phyloP scores from a whole-genome alignment of 352 stramenopile species.

The Phytopythium sindhum region DNA sequence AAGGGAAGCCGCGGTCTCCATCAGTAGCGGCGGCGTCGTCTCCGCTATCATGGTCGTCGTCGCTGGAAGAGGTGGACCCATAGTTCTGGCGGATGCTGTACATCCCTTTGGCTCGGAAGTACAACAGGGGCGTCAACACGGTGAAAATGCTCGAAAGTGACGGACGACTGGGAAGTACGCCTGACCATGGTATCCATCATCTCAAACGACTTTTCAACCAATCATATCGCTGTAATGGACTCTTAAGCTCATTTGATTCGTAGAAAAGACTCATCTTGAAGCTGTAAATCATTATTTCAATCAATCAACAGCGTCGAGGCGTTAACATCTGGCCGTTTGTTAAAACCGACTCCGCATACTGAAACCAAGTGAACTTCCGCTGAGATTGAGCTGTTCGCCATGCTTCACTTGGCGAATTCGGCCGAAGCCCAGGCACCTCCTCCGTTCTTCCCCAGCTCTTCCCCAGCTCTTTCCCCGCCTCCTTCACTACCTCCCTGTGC shows the following conservation, averaged over 20 bases:
- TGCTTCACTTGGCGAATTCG: conserved; percentile 1
- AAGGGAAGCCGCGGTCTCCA: background rate
- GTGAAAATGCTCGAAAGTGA: background rate
- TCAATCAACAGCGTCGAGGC: background rate
- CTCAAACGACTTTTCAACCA: background rate
- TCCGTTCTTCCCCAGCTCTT: background rate
- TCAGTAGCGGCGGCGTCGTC: background rate
- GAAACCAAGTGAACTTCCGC: background rate
- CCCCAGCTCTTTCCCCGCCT: background rate
- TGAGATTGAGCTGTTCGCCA: background rate
- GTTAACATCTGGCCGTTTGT: background rate
- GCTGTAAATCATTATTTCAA: background rate
- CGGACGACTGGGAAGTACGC: background rate
- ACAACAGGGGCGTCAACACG: background rate
- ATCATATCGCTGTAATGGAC: background rate
- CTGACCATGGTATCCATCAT: background rate
- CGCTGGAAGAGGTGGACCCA: background rate
- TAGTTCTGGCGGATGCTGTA: conserved; percentile 4
- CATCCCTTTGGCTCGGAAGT: background rate
- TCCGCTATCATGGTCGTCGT: background rate
- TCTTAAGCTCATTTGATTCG: background rate
- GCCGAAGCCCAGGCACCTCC: background rate
- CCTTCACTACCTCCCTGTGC: no score
- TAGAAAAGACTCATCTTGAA: background rate
- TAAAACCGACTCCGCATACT: background rate